phyloP scores from a whole-genome alignment of 2,329 filamentous ascomycete species.

The Cytospora schulzeri region DNA sequence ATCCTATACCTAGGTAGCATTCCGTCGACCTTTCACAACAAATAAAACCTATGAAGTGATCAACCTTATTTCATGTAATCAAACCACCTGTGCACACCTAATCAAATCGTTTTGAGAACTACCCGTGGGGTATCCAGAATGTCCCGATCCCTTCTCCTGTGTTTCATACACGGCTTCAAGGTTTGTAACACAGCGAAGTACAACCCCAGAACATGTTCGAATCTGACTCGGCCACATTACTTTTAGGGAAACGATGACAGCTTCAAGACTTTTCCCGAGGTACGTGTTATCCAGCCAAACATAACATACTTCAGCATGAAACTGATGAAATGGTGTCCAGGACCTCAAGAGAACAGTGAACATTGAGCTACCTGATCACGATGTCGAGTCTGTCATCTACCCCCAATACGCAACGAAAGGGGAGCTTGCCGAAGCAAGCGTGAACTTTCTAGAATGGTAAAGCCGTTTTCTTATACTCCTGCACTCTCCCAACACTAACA shows the following conservation, averaged over 20 bases:
- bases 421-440: constrained; percentile 57
- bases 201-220: not conserved
- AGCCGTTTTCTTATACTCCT: not conserved
- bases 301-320: not conserved
- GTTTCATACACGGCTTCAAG: constrained; percentile 78
- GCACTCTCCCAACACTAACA: not conserved
- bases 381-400: constrained; percentile 64
- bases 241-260: constrained; percentile 67
- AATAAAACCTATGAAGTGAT: not conserved
- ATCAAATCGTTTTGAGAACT: not conserved
- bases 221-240: not conserved
- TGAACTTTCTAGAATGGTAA: constrained; percentile 51
- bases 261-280: constrained; percentile 66
- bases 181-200: constrained; percentile 36
- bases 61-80: not conserved
- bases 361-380: constrained; percentile 61
- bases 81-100: not conserved
- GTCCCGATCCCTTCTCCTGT: constrained; percentile 64
- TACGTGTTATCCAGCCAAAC: too few relatives aligned
- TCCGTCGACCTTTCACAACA: not conserved
- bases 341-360: constrained; percentile 62
- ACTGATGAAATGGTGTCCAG: constrained; percentile 29
- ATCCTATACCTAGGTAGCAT: too few relatives aligned
- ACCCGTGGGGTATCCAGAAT: constrained; percentile 32
- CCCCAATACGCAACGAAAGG: constrained; percentile 74